Evolutionary conservation across 148 eudicot genomes (phyloP), one percentile per base, ranked within the genome.

Genomic region (Bassia scoparia): DNA sequence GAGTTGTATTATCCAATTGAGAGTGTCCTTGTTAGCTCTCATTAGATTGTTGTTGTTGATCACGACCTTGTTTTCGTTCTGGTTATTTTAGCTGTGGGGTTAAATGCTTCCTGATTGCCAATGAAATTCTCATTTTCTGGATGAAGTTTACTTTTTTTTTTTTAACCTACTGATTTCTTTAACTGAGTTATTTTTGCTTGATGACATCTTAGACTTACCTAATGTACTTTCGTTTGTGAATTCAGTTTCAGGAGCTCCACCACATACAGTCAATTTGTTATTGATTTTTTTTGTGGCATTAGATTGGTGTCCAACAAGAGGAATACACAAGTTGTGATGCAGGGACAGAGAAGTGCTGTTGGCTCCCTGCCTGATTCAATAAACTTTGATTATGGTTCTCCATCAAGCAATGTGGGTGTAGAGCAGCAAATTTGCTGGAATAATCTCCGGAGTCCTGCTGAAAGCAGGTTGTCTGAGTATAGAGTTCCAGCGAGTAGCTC

Each of bases 281-380:
- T 55, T 33, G 26, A 8, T 68, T 74, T 55, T 20, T 15, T 60
- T 66, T 64, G 68, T 50, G 38, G 35, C 59, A 68, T 68, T 71
- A 55, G 41, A 64, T 33, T 8, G 31, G 24, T 53, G 49, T 68
- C 62, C 23, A 31, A 50, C 66, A 67, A 49, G 68, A 78, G 74
- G 50, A 30, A 56, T 43, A 46, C 31, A 58, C 35, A 35, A 59
- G 77, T 78, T 80, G 79, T 69, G 81, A 96, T 96, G 99, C 96
- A 92, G 85, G 96, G 97, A 88, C 87, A 87, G 76, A 85, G 88
- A 85, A 86, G 95, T 85, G 80, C 91, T 46, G 60, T 89, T 58
- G 88, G 89, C 74, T 86, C 97, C 67, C 83, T 92, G 78, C 88
- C 96, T 49, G 97, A 89, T 80, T 74, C 85, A 60, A 69, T 95